Conservation (phyloP, 192 early-diverging fungal genomes). For the Rhizophagus prolifer region DNA sequence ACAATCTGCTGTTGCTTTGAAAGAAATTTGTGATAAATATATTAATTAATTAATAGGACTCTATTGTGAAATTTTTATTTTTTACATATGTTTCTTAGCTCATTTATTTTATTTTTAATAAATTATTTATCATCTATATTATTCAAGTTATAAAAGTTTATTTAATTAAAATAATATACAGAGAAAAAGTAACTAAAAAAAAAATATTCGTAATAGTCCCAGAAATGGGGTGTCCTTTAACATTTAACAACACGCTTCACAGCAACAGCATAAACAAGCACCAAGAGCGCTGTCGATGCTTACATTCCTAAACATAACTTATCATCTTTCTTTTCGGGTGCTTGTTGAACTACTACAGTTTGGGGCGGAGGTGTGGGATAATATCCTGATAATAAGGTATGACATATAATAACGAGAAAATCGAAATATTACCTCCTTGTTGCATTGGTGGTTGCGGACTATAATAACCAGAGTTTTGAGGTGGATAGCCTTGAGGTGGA, state of each 20-base stretch:
- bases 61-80: too few relatives aligned
- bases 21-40: slow-evolving; percentile 54
- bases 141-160: too few relatives aligned
- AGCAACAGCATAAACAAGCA: slow-evolving; percentile 17
- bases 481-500: neutral
- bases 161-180: too few relatives aligned
- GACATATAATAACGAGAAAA: neutral
- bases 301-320: slow-evolving; percentile 20
- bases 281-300: slow-evolving; percentile 1
- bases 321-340: neutral
- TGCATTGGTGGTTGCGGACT: neutral
- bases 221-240: neutral
- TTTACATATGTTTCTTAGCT: too few relatives aligned
- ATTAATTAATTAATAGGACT: neutral
- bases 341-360: slow-evolving; percentile 21
- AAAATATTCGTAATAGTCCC: too few relatives aligned
- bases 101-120: too few relatives aligned
- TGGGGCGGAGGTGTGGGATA: slow-evolving; percentile 7
- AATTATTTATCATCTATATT: too few relatives aligned
- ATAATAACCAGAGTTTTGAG: neutral
- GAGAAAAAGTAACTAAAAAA: too few relatives aligned
- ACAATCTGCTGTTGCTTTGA: slow-evolving; percentile 53
- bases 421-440: neutral
- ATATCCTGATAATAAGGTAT: neutral
- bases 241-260: neutral